Conservation (phyloP, 23 red algal genomes). For the Gracilaria caudata region DNA sequence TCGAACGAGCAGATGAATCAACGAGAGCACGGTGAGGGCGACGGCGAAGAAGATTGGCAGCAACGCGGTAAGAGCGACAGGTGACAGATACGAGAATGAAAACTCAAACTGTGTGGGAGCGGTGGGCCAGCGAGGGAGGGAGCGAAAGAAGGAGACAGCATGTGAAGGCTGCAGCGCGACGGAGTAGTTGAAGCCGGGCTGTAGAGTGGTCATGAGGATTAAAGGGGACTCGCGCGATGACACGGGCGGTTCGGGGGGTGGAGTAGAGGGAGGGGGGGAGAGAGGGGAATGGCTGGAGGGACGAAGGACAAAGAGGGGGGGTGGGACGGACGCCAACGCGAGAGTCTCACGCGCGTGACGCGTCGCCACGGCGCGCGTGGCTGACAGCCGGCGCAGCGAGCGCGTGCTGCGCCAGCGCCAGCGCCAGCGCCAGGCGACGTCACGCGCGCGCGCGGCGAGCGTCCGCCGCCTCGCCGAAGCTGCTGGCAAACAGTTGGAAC, state of each 20-base stretch:
- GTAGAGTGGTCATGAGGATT: constrained; percentile 19
- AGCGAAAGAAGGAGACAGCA: constrained; percentile 45
- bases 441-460: constrained; percentile 26
- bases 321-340: neutral
- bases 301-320: neutral
- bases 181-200: constrained; percentile 21
- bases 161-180: neutral
- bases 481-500: too few relatives aligned
- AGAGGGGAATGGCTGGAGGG: neutral
- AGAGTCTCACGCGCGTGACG: neutral
- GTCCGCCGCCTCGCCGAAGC: neutral
- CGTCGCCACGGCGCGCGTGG: neutral
- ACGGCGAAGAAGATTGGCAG: constrained; percentile 59
- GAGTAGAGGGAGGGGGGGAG: neutral
- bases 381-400: constrained; percentile 11
- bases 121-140: constrained; percentile 47
- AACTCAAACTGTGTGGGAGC: constrained; percentile 46
- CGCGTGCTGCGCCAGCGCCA: neutral
- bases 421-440: too few relatives aligned
- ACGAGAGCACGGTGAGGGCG: neutral
- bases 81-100: constrained; percentile 38
- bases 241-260: too few relatives aligned
- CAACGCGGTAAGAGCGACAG: constrained; percentile 49
- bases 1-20: constrained; percentile 36
- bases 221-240: neutral